Evolutionary conservation across 139 green algal genomes (phyloP), one percentile per base, ranked within the genome.

Genomic region (Ettlia oleoabundans): DNA sequence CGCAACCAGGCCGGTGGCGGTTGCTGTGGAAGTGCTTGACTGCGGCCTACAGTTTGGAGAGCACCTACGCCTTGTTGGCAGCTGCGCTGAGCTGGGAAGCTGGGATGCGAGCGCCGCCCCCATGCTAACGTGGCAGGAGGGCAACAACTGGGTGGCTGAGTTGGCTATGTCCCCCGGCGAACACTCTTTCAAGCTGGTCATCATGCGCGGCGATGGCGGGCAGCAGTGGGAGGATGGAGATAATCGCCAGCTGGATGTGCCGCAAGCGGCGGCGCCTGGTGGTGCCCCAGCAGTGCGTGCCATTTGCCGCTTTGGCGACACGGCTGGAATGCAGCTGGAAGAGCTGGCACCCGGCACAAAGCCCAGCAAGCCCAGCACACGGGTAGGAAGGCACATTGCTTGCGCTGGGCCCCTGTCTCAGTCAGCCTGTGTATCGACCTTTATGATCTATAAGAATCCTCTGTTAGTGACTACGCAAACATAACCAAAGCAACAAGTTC

Each of bases 171-270:
- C 83, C 6, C 55, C 74, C 18, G 88, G 87, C 10, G 28, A 30
- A 9, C 64, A 81, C 19, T 15, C 88, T 53, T 93, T 92, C 83
- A 91, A 91, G 82, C 79, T 90, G 28, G 47, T 72, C 3, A 32
- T 53, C 24, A 28, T 58, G 61, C 21, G 63, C 43, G 22, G 37
- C 7, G 52, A 40, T 2, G 26, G 37, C 33, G 10, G 5, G 47
- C 51, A 63, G 13, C 43, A 85, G 7, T 96, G 92, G 93, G 93
- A 96, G 79, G 77, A 78, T 35, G 89, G 91, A 13, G 68, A 82
- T 30, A 93, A 96, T 80, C 89, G 91, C 8, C 53, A 63, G 22
- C 84, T 95, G 75, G 91, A 83, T 81, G 89, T 94, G 68, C 62
- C 74, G 47, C n/a, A 32, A 10, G 10, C 43, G 18, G 19, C n/a